Conservation (phyloP, 2,329 filamentous ascomycete species). For the Chaetomium sp. region DNA sequence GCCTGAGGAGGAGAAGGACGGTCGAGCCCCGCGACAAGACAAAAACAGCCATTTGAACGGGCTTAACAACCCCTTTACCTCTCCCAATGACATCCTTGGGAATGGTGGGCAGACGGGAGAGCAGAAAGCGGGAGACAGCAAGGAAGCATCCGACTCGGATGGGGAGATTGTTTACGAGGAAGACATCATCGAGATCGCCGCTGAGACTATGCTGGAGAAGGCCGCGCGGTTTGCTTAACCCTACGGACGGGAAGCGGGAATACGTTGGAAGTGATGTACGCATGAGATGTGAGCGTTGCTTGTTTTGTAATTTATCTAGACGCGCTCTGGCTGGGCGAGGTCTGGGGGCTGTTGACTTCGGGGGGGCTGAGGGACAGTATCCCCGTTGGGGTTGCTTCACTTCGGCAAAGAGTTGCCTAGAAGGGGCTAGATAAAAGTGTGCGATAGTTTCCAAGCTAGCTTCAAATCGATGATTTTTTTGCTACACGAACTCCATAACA, state of each 20-base stretch:
- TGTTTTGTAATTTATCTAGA: background rate
- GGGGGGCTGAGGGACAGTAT: too few relatives aligned
- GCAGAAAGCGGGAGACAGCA: background rate
- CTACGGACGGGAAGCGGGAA: background rate
- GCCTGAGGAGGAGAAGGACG: too few relatives aligned
- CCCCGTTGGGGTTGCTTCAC: too few relatives aligned
- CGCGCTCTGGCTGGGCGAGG: too few relatives aligned
- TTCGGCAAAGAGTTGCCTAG: too few relatives aligned
- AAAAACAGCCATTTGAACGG: too few relatives aligned
- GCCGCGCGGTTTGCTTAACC: background rate
- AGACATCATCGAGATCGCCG: conserved; percentile 11
- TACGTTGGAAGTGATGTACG: background rate
- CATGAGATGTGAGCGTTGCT: background rate
- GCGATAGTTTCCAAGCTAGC: too few relatives aligned
- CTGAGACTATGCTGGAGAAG: conserved; percentile 14
- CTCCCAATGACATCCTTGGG: background rate
- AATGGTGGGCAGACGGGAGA: background rate
- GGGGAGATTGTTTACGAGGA: conserved; percentile 13
- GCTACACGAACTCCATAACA: too few relatives aligned
- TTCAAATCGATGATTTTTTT: too few relatives aligned
- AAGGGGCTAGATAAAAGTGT: too few relatives aligned
- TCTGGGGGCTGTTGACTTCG: too few relatives aligned
- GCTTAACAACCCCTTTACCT: background rate
- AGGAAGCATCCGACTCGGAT: background rate
- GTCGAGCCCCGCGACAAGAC: too few relatives aligned